Percentiles rank a stretch among this genome's conserved stretches.
Evolutionary conservation across 208 protist species (phyloP).

Genomic region (Acanthamoeba triangularis): DNA sequence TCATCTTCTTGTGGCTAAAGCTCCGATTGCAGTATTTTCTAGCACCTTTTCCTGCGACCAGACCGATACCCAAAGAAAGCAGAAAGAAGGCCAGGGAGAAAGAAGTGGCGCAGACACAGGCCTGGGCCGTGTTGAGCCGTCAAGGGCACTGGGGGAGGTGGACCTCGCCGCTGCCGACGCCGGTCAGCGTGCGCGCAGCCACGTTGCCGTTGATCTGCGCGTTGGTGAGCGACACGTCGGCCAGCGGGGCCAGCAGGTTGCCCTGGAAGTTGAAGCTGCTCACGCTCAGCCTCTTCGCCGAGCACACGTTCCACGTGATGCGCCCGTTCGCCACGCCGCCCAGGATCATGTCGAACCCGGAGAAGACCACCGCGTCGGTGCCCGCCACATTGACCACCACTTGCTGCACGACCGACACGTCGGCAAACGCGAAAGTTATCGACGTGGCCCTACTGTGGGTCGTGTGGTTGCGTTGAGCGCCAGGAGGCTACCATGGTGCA

Average conservation of each 20-base stretch:
- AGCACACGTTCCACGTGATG: neutral
- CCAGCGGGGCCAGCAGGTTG: neutral
- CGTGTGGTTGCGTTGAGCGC: no score
- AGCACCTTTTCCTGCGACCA: no score
- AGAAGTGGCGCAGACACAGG: no score
- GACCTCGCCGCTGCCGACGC: conserved; percentile 10
- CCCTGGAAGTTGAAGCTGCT: neutral
- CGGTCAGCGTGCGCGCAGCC: neutral
- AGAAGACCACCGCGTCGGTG: neutral
- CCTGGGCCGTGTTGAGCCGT: neutral
- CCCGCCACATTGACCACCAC: neutral
- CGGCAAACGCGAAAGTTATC: neutral
- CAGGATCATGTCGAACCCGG: neutral
- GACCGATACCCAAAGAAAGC: no score
- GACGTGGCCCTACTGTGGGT: neutral
- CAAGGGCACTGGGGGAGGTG: neutral
- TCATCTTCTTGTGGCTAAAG: neutral
- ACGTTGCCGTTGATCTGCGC: conserved; percentile 27
- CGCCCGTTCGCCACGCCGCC: neutral
- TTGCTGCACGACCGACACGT: neutral
- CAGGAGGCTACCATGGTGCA: no score
- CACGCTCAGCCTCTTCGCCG: neutral
- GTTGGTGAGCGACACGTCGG: neutral
- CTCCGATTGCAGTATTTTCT: no score
- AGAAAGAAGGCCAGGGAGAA: no score